phyloP scores from a whole-genome alignment of 495 filamentous ascomycete species.

The Xylaria scruposa region DNA sequence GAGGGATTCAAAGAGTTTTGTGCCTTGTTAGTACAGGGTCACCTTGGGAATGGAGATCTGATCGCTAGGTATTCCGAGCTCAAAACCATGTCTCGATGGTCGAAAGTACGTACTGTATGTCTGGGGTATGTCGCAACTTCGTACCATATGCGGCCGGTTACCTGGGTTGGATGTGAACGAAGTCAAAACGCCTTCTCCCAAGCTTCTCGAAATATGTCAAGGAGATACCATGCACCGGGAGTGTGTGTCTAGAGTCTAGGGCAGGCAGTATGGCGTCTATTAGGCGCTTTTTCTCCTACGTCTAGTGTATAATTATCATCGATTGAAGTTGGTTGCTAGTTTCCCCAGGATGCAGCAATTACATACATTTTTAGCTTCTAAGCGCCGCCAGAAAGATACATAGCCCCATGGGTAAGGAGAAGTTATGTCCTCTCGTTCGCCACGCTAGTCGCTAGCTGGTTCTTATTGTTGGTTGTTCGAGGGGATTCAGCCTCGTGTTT shows the following conservation, averaged over 20 bases:
- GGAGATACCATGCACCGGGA: neutral
- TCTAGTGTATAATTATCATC: neutral
- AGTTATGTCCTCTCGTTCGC: neutral
- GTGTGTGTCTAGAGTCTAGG: neutral
- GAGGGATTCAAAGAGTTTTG: neutral
- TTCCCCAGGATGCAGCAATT: neutral
- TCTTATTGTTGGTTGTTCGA: slow-evolving; percentile 4
- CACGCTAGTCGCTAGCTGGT: neutral
- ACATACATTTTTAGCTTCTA: slow-evolving; percentile 10
- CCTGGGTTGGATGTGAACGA: neutral
- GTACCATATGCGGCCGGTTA: neutral
- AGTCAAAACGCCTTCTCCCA: neutral
- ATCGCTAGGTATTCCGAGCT: neutral
- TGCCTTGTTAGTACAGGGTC: neutral
- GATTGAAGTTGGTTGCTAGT: neutral
- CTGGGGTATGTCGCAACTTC: neutral
- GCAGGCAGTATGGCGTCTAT: neutral
- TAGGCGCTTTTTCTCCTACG: neutral
- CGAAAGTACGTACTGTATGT: neutral
- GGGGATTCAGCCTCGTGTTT: neutral
- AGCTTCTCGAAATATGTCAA: neutral
- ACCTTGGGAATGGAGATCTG: neutral
- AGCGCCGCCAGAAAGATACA: neutral
- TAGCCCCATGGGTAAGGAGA: neutral
- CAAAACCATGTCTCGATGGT: neutral